Evolutionary conservation across 495 filamentous ascomycete species (phyloP).

Genomic region (Neurospora sp.): DNA sequence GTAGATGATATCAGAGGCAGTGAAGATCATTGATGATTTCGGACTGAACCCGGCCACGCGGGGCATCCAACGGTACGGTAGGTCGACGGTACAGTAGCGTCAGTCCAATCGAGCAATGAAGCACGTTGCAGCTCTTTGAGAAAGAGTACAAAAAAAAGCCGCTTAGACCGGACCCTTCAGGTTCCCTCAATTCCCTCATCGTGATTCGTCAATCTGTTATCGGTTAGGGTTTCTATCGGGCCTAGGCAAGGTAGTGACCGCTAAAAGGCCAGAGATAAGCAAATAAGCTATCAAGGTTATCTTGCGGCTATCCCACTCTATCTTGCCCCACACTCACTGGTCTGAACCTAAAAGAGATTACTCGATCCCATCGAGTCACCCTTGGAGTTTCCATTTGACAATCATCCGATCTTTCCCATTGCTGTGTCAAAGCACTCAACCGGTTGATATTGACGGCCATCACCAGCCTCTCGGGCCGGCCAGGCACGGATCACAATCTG

Average conservation of each 20-base stretch:
- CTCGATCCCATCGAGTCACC: constrained; percentile 17
- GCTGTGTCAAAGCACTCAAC: neutral
- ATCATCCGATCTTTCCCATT: neutral
- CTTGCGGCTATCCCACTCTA: neutral
- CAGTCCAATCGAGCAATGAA: neutral
- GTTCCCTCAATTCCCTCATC: neutral
- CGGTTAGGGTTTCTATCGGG: neutral
- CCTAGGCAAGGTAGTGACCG: neutral
- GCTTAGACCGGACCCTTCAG: neutral
- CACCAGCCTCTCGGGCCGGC: neutral
- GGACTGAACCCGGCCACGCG: neutral
- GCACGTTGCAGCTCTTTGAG: neutral
- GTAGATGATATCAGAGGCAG: neutral
- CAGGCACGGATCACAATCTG: neutral
- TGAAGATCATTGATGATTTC: neutral
- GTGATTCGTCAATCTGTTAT: neutral
- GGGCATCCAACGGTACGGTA: neutral
- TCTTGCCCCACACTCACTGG: constrained; percentile 6
- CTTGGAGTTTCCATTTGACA: neutral
- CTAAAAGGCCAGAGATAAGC: neutral
- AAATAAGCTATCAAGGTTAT: constrained; percentile 7
- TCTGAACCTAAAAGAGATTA: constrained; percentile 7
- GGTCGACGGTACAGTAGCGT: neutral
- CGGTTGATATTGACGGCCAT: neutral
- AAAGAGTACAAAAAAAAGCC: neutral